A percentile compares a stretch with the other conserved stretches of the same genome.
These are phyloP conservation scores for Aristolochia fimbriata DNA, from an alignment of 164 flowering plant genomes.

Conservation along the genomic window DNA sequence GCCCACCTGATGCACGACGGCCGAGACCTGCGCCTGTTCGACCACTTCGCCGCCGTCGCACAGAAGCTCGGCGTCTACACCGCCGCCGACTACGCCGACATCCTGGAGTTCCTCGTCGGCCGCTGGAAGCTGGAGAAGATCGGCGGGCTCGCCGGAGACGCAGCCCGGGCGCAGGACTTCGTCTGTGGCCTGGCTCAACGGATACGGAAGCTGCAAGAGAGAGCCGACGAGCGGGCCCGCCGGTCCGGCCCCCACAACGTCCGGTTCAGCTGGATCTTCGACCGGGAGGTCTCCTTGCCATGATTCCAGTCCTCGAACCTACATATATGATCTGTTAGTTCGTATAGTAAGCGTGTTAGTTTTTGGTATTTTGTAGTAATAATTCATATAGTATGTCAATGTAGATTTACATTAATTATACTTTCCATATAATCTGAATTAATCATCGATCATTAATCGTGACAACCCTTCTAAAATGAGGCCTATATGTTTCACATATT, in stretches of 20 bases:
- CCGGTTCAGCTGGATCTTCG: constrained; percentile 42
- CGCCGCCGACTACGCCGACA: constrained; percentile 48
- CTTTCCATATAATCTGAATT: constrained; percentile 8
- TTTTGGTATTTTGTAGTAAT: too few species aligned
- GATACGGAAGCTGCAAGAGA: constrained; percentile 35
- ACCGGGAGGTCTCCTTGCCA: constrained; percentile 10
- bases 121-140: constrained; percentile 40
- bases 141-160: constrained; percentile 35
- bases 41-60: constrained; percentile 44
- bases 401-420: too few species aligned
- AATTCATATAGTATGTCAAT: too few species aligned
- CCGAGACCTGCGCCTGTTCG: constrained; percentile 33
- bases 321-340: too few species aligned
- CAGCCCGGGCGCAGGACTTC: constrained; percentile 35
- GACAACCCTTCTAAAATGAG: constrained; percentile 21
- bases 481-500: constrained; percentile 11
- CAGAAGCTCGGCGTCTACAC: constrained; percentile 57
- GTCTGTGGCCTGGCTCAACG: constrained; percentile 40
- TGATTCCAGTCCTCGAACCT: too few species aligned
- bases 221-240: constrained; percentile 26
- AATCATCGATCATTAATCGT: constrained; percentile 8
- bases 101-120: constrained; percentile 40
- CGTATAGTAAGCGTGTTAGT: too few species aligned
- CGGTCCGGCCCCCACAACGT: constrained; percentile 8
- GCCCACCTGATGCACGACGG: constrained; percentile 56